Evolutionary conservation across 2,329 filamentous ascomycete genomes (phyloP).

Genomic region (Coniochaeta sp.): DNA sequence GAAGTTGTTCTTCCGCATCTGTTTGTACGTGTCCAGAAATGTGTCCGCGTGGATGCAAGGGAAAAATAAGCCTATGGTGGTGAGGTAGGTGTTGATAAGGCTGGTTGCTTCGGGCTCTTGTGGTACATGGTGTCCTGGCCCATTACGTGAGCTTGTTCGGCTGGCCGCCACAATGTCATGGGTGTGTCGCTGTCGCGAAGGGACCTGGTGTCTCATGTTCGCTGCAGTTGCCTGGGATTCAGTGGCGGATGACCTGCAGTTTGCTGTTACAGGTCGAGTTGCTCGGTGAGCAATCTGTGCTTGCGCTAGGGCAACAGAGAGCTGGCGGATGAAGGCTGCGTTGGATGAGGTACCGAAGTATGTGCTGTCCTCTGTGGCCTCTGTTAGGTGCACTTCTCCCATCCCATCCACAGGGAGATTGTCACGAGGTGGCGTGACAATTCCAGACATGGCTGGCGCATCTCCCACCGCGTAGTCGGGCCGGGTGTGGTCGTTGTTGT

Average conservation of each 20-base stretch:
- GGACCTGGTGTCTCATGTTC: background rate
- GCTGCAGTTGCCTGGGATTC: background rate
- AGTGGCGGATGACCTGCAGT: background rate
- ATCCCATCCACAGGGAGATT: background rate
- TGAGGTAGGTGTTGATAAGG: background rate
- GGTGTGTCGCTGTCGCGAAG: background rate
- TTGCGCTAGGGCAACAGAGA: background rate
- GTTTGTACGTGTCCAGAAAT: background rate
- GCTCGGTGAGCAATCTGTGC: background rate
- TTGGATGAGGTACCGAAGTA: slow-evolving; percentile 4
- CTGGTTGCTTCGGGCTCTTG: background rate
- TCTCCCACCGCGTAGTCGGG: background rate
- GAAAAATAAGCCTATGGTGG: background rate
- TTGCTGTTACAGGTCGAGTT: background rate
- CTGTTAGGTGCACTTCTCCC: slow-evolving; percentile 3
- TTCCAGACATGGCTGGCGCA: background rate
- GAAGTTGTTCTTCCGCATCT: background rate
- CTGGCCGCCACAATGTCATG: background rate
- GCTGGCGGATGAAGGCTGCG: background rate
- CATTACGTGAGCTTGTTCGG: background rate
- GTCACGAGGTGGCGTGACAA: background rate
- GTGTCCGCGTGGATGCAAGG: background rate
- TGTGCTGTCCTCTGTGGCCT: background rate
- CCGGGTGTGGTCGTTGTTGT: background rate
- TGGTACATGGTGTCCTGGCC: background rate